These are phyloP conservation scores for Vaccinium vitisidaea DNA, from an alignment of 148 eudicot genomes.

Conservation along the genomic window DNA sequence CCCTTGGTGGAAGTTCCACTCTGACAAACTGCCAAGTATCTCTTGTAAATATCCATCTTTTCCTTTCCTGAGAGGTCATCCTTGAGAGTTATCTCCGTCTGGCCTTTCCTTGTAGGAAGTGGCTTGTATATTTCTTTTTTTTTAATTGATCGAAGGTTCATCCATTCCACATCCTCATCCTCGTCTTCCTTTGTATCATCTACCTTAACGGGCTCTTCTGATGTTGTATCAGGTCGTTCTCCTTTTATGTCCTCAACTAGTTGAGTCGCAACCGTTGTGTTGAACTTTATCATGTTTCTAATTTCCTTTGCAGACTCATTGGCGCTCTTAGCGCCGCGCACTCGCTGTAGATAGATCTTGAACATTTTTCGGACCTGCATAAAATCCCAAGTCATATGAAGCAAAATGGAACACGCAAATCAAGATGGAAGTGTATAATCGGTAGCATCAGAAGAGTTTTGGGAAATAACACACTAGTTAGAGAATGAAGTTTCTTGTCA, in stretches of 20 bases:
- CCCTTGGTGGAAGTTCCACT: slow-evolving; percentile 65
- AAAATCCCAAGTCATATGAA: not conserved
- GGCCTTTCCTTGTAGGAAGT: slow-evolving; percentile 49
- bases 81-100: slow-evolving; percentile 73
- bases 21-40: slow-evolving; percentile 69
- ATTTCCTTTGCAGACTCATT: slow-evolving; percentile 70
- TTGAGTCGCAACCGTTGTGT: slow-evolving; percentile 73
- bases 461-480: not conserved
- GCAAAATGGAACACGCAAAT: slow-evolving; percentile 3
- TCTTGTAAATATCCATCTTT: slow-evolving; percentile 74
- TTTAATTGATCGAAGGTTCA: slow-evolving; percentile 63
- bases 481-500: too few relatives aligned
- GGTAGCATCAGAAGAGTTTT: not conserved
- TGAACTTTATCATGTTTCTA: slow-evolving; percentile 77
- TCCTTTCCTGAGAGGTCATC: slow-evolving; percentile 82
- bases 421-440: not conserved
- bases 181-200: slow-evolving; percentile 44
- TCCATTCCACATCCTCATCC: slow-evolving; percentile 83
- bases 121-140: slow-evolving; percentile 53
- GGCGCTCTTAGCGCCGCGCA: slow-evolving; percentile 64
- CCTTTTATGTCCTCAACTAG: slow-evolving; percentile 87
- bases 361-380: slow-evolving; percentile 76
- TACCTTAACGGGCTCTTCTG: slow-evolving; percentile 51
- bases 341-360: slow-evolving; percentile 66
- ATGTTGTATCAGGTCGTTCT: slow-evolving; percentile 48